A percentile compares a stretch with the other conserved stretches of the same genome.
These are phyloP conservation scores for Besnoitia besnoiti DNA, from an alignment of 169 alveolate genomes.

Conservation along the genomic window DNA sequence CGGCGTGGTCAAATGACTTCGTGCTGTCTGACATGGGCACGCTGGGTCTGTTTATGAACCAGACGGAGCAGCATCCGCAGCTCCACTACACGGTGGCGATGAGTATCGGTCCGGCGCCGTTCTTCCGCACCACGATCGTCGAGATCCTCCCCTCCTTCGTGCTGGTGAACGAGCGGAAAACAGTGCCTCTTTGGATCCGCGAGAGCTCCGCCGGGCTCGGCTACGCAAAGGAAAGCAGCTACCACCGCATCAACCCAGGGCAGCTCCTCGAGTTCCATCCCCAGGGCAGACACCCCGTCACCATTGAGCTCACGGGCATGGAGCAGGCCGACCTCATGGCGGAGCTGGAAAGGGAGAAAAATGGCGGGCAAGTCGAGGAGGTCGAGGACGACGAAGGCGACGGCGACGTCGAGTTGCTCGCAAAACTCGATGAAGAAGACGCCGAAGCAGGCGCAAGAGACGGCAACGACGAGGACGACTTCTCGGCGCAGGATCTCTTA, in stretches of 20 bases:
- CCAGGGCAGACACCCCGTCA: conserved; percentile 78
- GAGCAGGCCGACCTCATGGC: conserved; percentile 27
- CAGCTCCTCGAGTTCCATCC: conserved; percentile 83
- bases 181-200: conserved; percentile 72
- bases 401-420: neutral
- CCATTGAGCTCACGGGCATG: conserved; percentile 78
- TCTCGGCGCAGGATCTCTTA: no score
- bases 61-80: conserved; percentile 75
- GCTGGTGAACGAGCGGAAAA: conserved; percentile 70
- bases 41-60: neutral
- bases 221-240: conserved; percentile 46
- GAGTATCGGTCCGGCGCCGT: conserved; percentile 86
- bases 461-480: no score
- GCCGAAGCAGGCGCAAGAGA: neutral
- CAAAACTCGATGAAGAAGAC: neutral
- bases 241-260: conserved; percentile 78
- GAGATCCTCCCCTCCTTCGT: conserved; percentile 84
- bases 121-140: conserved; percentile 81
- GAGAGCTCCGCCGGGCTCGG: conserved; percentile 65
- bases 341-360: neutral
- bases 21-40: conserved; percentile 61
- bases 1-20: conserved; percentile 58
- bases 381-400: neutral
- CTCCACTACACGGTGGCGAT: conserved; percentile 80
- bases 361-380: neutral